A percentile compares a stretch with the other conserved stretches of the same genome.
phyloP scores from a whole-genome alignment of 1,284 basidiomycete genomes.

The Ceratobasidium sp. region DNA sequence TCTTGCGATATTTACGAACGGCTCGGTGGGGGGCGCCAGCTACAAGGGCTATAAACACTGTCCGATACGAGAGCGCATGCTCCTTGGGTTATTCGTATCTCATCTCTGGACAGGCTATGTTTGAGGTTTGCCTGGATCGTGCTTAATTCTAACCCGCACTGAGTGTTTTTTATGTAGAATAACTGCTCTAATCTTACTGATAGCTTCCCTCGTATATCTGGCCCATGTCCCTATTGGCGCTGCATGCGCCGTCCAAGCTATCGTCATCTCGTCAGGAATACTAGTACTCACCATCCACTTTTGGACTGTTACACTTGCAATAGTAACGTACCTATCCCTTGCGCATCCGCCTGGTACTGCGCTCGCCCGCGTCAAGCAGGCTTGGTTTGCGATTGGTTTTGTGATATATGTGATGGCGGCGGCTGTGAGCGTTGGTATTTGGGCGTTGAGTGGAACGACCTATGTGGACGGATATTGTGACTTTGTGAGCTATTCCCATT shows the following conservation, averaged over 20 bases:
- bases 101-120: constrained; percentile 29
- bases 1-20: constrained; percentile 7
- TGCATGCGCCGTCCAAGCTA: constrained; percentile 10
- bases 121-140: not conserved
- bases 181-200: not conserved
- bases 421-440: constrained; percentile 21
- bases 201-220: not conserved
- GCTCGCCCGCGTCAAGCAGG: not conserved
- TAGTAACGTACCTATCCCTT: constrained; percentile 22
- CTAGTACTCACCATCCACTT: constrained; percentile 13
- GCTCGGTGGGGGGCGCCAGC: not conserved
- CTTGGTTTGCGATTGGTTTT: constrained; percentile 29
- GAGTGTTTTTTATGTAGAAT: not conserved
- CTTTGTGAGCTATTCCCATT: constrained; percentile 13
- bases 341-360: not conserved
- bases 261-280: constrained; percentile 1
- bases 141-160: not conserved
- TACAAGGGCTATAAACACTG: not conserved
- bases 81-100: constrained; percentile 33
- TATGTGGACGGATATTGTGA: constrained; percentile 33
- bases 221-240: not conserved
- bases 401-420: constrained; percentile 22
- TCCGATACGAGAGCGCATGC: constrained; percentile 41
- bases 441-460: constrained; percentile 6
- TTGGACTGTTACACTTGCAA: constrained; percentile 26